Conservation (phyloP, 148 eudicot genomes). For the Fagopyrum esculentum region DNA sequence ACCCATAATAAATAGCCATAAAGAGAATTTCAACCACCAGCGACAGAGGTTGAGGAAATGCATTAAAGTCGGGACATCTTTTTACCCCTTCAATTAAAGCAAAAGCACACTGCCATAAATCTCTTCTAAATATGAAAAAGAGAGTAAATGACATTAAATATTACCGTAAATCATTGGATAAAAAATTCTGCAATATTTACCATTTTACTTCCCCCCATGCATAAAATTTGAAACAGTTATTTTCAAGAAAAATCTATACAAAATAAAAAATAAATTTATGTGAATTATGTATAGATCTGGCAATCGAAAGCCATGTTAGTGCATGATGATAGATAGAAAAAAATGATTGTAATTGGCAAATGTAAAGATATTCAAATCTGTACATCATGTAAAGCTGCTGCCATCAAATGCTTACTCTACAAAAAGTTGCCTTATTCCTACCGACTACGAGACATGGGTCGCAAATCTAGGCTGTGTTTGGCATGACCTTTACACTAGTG, state of each 20-base stretch:
- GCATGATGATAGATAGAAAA: background rate
- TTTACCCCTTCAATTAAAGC: background rate
- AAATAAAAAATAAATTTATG: background rate
- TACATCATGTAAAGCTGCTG: background rate
- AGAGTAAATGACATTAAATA: background rate
- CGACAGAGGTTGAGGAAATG: background rate
- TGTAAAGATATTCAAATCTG: background rate
- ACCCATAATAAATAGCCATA: conserved; percentile 5
- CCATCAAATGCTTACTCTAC: background rate
- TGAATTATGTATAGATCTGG: background rate
- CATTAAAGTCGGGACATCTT: background rate
- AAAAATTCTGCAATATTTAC: background rate
- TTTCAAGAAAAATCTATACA: background rate
- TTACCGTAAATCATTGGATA: background rate
- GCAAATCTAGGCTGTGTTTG: too few relatives aligned
- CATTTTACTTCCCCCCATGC: background rate
- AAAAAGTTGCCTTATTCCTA: too few relatives aligned
- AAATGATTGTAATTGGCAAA: background rate
- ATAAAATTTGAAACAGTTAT: background rate
- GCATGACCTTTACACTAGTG: too few relatives aligned
- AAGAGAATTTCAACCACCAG: background rate
- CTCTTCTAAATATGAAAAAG: background rate
- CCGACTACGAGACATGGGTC: too few relatives aligned
- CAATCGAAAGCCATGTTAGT: background rate
- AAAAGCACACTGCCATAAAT: background rate